Conservation (phyloP, 257 asterid genomes). For the Solanum chiquidenum region DNA sequence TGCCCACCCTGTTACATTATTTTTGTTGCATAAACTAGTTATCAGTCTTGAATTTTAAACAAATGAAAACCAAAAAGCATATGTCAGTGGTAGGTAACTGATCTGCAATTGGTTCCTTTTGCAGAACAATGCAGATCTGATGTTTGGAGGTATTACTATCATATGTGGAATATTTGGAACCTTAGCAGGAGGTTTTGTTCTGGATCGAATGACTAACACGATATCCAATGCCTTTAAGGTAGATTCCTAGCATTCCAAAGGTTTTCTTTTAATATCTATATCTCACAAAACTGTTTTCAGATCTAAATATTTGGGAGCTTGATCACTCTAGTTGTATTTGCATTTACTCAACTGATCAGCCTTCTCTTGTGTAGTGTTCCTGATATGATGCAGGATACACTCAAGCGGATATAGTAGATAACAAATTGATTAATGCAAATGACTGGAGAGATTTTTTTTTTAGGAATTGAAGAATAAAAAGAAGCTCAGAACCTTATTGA, state of each 20-base stretch:
- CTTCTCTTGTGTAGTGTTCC: background rate
- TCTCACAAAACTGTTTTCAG: background rate
- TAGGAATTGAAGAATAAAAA: background rate
- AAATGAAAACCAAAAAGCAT: background rate
- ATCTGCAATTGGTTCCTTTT: background rate
- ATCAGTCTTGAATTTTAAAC: background rate
- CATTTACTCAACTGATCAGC: background rate
- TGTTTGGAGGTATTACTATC: slow-evolving; percentile 80
- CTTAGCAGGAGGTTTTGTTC: slow-evolving; percentile 66
- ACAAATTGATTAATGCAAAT: background rate
- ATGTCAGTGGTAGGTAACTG: background rate
- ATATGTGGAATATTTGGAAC: slow-evolving; percentile 80
- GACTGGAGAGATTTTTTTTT: background rate
- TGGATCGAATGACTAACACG: slow-evolving; percentile 64
- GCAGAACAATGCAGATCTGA: slow-evolving; percentile 74
- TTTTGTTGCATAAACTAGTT: background rate
- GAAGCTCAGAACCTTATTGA: background rate
- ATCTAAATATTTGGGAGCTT: background rate
- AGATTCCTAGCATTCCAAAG: background rate
- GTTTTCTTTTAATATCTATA: background rate
- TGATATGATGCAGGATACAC: background rate
- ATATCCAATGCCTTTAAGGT: slow-evolving; percentile 91
- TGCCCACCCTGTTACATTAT: background rate
- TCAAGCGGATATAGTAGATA: too few relatives aligned
- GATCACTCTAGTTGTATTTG: background rate